phyloP scores from a whole-genome alignment of 2,329 filamentous ascomycete species.

The Aspergillus brunneoviolaceus region DNA sequence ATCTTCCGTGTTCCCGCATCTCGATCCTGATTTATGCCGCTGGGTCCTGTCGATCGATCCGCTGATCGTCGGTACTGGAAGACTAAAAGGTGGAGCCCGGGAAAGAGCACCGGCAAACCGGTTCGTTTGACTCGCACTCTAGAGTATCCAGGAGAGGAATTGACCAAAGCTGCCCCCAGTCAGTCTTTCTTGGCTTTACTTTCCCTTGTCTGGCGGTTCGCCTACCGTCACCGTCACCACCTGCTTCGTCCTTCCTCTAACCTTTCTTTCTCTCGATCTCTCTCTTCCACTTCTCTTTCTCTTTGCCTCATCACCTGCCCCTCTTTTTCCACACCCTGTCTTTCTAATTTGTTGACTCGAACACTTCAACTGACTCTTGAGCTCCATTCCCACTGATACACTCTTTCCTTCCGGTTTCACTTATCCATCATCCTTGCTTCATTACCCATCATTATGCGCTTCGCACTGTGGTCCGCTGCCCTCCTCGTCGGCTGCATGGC shows the following conservation, averaged over 20 bases:
- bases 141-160: too few relatives aligned
- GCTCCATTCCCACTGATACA: not conserved
- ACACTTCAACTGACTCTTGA: not conserved
- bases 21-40: not conserved
- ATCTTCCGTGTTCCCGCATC: not conserved
- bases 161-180: too few relatives aligned
- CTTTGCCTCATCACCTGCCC: not conserved
- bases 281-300: not conserved
- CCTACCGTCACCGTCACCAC: not conserved
- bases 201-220: not conserved
- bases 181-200: not conserved
- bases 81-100: not conserved
- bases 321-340: not conserved
- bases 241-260: not conserved
- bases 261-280: not conserved
- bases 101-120: not conserved
- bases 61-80: not conserved
- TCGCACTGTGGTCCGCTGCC: constrained; percentile 5
- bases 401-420: not conserved
- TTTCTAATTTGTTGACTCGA: not conserved
- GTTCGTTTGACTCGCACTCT: too few relatives aligned
- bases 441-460: constrained; percentile 9
- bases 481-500: constrained; percentile 10
- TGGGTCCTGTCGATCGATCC: not conserved
- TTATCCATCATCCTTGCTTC: not conserved